Evolutionary conservation across 2,329 filamentous ascomycete genomes (phyloP).

Genomic region (Magnaporthiopsis rhizophila): DNA sequence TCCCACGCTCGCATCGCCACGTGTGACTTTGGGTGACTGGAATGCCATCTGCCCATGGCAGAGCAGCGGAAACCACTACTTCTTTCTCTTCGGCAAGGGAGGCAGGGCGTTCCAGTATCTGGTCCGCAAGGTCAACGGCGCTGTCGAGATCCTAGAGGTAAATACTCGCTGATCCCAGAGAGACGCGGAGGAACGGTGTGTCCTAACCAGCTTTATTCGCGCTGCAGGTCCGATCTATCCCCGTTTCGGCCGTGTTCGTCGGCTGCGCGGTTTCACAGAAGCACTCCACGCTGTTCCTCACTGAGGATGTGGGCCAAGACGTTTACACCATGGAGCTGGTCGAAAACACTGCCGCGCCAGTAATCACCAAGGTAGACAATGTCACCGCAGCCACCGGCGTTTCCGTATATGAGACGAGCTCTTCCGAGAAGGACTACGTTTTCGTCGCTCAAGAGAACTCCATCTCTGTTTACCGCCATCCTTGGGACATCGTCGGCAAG

Average conservation of each 20-base stretch:
- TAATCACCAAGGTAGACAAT: conserved; percentile 18
- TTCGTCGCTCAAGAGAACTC: conserved; percentile 30
- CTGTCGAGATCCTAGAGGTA: conserved; percentile 30
- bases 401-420: conserved; percentile 27
- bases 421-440: conserved; percentile 26
- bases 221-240: conserved; percentile 32
- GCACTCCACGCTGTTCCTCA: conserved; percentile 30
- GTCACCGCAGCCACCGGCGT: conserved; percentile 30
- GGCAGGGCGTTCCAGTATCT: conserved; percentile 28
- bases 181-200: neutral
- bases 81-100: conserved; percentile 37
- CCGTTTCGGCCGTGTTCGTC: conserved; percentile 31
- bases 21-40: conserved; percentile 35
- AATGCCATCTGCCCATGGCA: conserved; percentile 38
- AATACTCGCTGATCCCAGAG: neutral
- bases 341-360: conserved; percentile 29
- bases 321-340: conserved; percentile 30
- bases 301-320: conserved; percentile 26
- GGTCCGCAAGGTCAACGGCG: conserved; percentile 18
- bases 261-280: conserved; percentile 32
- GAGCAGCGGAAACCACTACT: conserved; percentile 32
- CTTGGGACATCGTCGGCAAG: conserved; percentile 27
- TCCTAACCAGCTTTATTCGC: neutral
- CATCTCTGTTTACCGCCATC: conserved; percentile 30
- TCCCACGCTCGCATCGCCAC: conserved; percentile 19